These are phyloP conservation scores for Solanum verrucosum DNA, from an alignment of 257 asterid genomes.

Conservation along the genomic window DNA sequence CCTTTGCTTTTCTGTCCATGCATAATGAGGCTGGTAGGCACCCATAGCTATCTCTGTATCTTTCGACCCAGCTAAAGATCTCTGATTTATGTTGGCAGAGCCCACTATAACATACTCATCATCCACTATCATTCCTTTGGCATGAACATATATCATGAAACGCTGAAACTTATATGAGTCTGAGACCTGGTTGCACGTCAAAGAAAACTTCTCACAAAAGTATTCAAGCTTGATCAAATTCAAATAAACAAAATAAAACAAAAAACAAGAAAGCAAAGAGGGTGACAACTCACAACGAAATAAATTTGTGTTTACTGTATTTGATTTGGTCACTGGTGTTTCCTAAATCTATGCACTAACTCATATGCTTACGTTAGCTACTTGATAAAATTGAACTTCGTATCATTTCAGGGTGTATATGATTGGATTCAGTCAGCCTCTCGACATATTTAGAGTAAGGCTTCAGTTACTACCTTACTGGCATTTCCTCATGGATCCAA, in stretches of 20 bases:
- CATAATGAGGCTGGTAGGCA: slow-evolving; percentile 75
- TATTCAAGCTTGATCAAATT: background rate
- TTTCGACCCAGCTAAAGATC: slow-evolving; percentile 90
- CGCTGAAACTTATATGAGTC: slow-evolving; percentile 58
- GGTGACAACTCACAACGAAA: background rate
- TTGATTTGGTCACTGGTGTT: background rate
- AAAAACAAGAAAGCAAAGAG: background rate
- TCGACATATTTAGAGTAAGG: background rate
- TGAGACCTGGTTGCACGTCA: slow-evolving; percentile 39
- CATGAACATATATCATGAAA: slow-evolving; percentile 91
- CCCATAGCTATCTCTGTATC: slow-evolving; percentile 97
- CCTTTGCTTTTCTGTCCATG: slow-evolving; percentile 39
- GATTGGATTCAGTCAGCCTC: background rate
- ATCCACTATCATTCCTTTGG: slow-evolving; percentile 92
- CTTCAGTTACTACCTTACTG: background rate
- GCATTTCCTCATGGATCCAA: background rate
- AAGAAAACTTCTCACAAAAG: background rate
- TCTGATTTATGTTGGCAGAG: slow-evolving; percentile 86
- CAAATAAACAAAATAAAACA: background rate
- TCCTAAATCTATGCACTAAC: background rate
- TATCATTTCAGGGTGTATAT: background rate
- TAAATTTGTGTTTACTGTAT: background rate
- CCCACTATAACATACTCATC: slow-evolving; percentile 81
- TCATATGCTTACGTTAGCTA: background rate
- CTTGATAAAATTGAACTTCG: background rate